Percentiles rank a stretch among this genome's conserved stretches.
phyloP scores from a whole-genome alignment of 148 eudicot genomes.

The Suaeda aralocaspica region DNA sequence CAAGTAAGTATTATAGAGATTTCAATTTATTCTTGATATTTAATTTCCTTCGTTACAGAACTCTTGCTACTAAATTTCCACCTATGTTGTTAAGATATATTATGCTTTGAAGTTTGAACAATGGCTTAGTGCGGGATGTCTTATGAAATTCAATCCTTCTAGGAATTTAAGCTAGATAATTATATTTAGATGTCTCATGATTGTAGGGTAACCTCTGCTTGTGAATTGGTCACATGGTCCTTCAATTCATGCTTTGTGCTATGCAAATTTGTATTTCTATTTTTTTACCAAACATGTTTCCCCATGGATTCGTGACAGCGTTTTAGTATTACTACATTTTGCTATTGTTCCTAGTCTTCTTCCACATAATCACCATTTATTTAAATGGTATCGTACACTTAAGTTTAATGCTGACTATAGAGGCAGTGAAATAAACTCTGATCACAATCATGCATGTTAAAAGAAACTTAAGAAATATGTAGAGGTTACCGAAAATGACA shows the following conservation, averaged over 20 bases:
- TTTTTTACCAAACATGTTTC: too few relatives aligned
- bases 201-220: not conserved
- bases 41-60: not conserved
- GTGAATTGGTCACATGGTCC: not conserved
- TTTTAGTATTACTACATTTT: too few relatives aligned
- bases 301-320: not conserved
- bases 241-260: not conserved
- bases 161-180: not conserved
- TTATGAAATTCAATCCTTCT: not conserved
- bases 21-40: not conserved
- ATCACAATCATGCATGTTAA: not conserved
- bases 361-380: not conserved
- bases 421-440: not conserved
- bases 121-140: not conserved
- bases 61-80: constrained; percentile 4
- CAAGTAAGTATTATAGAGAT: constrained; percentile 54
- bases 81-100: not conserved
- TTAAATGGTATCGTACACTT: too few relatives aligned
- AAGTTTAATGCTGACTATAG: too few relatives aligned
- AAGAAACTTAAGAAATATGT: too few relatives aligned
- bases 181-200: not conserved
- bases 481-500: too few relatives aligned
- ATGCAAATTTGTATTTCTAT: too few relatives aligned
- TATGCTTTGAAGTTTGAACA: not conserved
- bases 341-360: not conserved